These are phyloP conservation scores for Exophiala sp. DNA, from an alignment of 2,329 filamentous ascomycete genomes.

Conservation along the genomic window DNA sequence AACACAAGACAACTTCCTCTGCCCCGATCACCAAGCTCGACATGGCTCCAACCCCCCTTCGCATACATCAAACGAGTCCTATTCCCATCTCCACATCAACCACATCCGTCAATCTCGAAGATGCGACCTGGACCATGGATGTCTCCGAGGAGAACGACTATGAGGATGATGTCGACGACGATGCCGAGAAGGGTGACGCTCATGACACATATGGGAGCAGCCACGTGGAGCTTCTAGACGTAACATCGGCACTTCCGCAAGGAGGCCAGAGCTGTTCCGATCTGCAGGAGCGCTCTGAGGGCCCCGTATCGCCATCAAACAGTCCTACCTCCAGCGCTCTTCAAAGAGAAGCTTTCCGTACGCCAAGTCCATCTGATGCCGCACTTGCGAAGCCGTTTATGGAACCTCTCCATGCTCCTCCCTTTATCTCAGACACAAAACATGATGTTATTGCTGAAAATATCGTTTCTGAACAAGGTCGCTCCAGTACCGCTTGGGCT, in stretches of 20 bases:
- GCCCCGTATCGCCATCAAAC: neutral
- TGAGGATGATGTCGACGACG: conserved; percentile 1
- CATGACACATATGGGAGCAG: neutral
- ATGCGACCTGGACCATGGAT: neutral
- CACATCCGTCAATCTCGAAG: neutral
- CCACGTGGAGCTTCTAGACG: neutral
- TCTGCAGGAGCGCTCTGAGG: neutral
- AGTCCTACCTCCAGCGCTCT: neutral
- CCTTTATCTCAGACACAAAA: neutral
- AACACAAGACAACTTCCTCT: neutral
- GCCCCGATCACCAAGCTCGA: neutral
- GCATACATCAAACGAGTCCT: neutral
- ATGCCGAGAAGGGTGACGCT: neutral
- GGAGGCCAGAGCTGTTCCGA: neutral
- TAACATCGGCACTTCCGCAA: neutral
- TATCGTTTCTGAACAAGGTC: neutral
- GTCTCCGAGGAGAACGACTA: conserved; percentile 1
- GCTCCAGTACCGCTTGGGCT: conserved; percentile 9
- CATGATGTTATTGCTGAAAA: neutral
- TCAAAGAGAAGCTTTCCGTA: conserved; percentile 16
- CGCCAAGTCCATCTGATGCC: conserved; percentile 37
- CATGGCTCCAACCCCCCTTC: neutral
- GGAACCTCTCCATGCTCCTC: conserved; percentile 4
- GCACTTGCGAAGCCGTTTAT: conserved; percentile 34
- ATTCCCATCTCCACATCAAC: neutral